Evolutionary conservation across 2,329 filamentous ascomycete genomes (phyloP).

Genomic region (Trichoderma sp.): DNA sequence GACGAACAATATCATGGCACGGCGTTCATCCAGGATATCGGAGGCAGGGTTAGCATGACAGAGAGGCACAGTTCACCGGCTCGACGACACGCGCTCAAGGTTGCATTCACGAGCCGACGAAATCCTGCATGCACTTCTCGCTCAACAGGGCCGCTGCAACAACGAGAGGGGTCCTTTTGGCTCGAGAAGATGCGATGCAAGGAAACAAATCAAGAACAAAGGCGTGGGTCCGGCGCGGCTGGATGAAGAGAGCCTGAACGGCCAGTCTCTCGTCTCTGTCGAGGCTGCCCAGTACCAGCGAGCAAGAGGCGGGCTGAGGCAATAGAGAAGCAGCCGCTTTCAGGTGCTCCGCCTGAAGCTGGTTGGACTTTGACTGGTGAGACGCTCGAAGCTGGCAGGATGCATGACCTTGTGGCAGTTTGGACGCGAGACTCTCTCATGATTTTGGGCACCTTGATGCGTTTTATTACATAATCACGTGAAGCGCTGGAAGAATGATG

Average conservation of each 20-base stretch:
- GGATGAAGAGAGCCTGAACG: slow-evolving; percentile 11
- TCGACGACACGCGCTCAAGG: slow-evolving; percentile 12
- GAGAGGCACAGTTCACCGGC: slow-evolving; percentile 16
- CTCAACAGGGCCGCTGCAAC: slow-evolving; percentile 9
- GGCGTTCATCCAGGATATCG: slow-evolving; percentile 9
- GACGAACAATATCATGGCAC: slow-evolving; percentile 14
- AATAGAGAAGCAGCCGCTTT: slow-evolving; percentile 13
- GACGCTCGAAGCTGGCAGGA: slow-evolving; percentile 23
- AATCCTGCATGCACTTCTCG: slow-evolving; percentile 18
- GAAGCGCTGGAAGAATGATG: neutral
- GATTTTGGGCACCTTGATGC: slow-evolving; percentile 27
- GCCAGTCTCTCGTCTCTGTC: slow-evolving; percentile 6
- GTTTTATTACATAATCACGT: slow-evolving; percentile 24
- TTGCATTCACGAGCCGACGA: slow-evolving; percentile 14
- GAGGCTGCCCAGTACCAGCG: slow-evolving; percentile 15
- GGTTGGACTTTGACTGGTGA: slow-evolving; percentile 30
- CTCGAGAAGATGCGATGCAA: slow-evolving; percentile 3
- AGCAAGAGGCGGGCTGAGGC: slow-evolving; percentile 10
- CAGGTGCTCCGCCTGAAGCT: slow-evolving; percentile 17
- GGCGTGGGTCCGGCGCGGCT: slow-evolving; percentile 21
- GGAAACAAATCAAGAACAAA: neutral
- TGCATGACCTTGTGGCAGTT: slow-evolving; percentile 20
- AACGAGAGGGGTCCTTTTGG: slow-evolving; percentile 13
- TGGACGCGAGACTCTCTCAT: slow-evolving; percentile 19
- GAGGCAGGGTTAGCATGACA: slow-evolving; percentile 5